These are phyloP conservation scores for Pythium phragmiticola DNA, from an alignment of 352 stramenopile species.

Conservation along the genomic window DNA sequence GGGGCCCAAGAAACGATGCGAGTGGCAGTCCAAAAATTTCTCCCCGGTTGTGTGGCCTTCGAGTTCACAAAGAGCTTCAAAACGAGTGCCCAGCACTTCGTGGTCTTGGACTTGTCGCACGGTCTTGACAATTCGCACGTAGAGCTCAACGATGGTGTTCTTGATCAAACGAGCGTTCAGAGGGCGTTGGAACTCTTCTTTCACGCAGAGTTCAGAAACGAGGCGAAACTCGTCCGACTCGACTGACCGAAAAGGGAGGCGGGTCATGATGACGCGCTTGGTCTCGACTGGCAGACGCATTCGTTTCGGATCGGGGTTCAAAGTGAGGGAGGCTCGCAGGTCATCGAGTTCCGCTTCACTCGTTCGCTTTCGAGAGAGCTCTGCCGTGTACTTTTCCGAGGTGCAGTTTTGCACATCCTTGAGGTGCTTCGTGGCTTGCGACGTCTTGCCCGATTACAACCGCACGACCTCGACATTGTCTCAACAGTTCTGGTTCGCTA, in stretches of 20 bases:
- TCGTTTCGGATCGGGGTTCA: constrained; percentile 5
- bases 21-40: too few species aligned
- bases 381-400: neutral
- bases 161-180: neutral
- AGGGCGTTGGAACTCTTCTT: neutral
- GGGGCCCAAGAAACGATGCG: too few species aligned
- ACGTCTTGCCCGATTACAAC: constrained; percentile 17
- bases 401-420: constrained; percentile 2
- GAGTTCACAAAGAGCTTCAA: too few species aligned
- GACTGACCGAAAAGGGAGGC: neutral
- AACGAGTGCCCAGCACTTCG: too few species aligned
- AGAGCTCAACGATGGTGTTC: constrained; percentile 14
- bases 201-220: neutral
- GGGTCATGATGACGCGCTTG: constrained; percentile 1
- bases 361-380: neutral
- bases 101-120: too few species aligned
- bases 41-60: too few species aligned
- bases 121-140: too few species aligned
- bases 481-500: constrained; percentile 6
- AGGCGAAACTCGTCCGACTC: constrained; percentile 2
- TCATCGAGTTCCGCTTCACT: constrained; percentile 9
- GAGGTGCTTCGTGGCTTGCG: constrained; percentile 16
- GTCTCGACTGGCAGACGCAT: constrained; percentile 11
- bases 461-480: neutral
- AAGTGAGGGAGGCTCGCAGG: neutral